Percentiles rank a stretch among this genome's conserved stretches.
Conservation (phyloP, 768 basidiomycete genomes). For the Cystofilobasidium capitatum region DNA sequence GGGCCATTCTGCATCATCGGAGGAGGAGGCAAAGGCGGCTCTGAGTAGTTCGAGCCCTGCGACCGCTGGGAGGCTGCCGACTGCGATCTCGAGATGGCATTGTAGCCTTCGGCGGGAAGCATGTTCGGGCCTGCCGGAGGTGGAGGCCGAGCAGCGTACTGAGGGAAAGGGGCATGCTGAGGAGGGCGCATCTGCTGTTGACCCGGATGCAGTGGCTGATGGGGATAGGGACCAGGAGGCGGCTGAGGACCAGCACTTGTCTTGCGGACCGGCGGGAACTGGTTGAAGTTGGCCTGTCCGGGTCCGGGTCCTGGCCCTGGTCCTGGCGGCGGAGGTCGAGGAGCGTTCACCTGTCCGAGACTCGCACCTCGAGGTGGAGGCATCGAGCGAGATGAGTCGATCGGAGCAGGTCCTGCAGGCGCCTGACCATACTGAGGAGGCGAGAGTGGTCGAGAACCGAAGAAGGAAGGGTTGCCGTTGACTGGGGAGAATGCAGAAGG, state of each 20-base stretch:
- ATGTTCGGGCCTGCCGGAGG: background rate
- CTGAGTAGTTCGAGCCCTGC: background rate
- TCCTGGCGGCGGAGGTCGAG: background rate
- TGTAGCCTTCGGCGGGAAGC: background rate
- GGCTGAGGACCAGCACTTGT: constrained; percentile 2
- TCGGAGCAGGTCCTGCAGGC: background rate
- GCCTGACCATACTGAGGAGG: constrained; percentile 14
- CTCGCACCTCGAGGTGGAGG: constrained; percentile 16
- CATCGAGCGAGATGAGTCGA: background rate
- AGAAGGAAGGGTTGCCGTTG: background rate
- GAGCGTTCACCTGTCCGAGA: background rate
- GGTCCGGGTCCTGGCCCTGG: no score
- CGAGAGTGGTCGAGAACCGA: background rate
- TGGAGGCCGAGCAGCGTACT: background rate
- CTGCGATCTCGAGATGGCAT: constrained; percentile 11
- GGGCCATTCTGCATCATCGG: background rate
- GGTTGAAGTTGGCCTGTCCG: no score
- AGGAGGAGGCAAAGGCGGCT: background rate
- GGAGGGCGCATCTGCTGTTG: constrained; percentile 1
- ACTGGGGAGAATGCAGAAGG: background rate
- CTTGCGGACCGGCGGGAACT: constrained; percentile 3
- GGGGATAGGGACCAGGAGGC: background rate
- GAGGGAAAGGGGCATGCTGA: constrained; percentile 5
- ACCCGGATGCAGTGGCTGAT: background rate
- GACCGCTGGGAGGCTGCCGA: constrained; percentile 6